Conservation (phyloP, 768 basidiomycete genomes). For the Termitomyces sp. region DNA sequence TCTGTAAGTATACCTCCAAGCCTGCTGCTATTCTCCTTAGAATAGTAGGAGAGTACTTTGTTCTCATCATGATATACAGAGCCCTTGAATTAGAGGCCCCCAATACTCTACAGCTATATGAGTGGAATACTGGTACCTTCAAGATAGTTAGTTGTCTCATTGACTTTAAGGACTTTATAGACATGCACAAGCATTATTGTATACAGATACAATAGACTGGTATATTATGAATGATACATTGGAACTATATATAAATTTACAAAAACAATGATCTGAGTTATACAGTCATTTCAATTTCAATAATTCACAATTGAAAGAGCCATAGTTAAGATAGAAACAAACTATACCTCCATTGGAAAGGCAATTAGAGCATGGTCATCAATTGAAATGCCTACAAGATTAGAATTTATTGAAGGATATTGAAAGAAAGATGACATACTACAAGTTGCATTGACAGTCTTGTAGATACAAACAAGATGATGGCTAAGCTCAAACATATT, state of each 20-base stretch:
- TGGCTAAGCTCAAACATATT: constrained; percentile 99
- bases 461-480: constrained; percentile 97
- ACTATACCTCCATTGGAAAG: neutral
- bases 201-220: neutral
- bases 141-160: constrained; percentile 6
- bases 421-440: constrained; percentile 36
- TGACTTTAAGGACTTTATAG: no score
- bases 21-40: constrained; percentile 11
- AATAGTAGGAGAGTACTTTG: constrained; percentile 14
- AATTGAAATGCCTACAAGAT: constrained; percentile 63
- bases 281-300: neutral
- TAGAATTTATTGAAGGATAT: neutral
- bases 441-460: constrained; percentile 86
- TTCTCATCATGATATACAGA: constrained; percentile 6
- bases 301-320: neutral
- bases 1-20: constrained; percentile 14
- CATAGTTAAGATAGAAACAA: neutral
- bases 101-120: constrained; percentile 11
- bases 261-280: neutral
- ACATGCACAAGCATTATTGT: no score
- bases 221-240: neutral
- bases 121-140: constrained; percentile 13
- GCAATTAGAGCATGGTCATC: constrained; percentile 57
- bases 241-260: constrained; percentile 3
- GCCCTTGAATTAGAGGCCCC: neutral